Evolutionary conservation across 2,329 filamentous ascomycete species (phyloP).

Genomic region (Cercospora beticola): DNA sequence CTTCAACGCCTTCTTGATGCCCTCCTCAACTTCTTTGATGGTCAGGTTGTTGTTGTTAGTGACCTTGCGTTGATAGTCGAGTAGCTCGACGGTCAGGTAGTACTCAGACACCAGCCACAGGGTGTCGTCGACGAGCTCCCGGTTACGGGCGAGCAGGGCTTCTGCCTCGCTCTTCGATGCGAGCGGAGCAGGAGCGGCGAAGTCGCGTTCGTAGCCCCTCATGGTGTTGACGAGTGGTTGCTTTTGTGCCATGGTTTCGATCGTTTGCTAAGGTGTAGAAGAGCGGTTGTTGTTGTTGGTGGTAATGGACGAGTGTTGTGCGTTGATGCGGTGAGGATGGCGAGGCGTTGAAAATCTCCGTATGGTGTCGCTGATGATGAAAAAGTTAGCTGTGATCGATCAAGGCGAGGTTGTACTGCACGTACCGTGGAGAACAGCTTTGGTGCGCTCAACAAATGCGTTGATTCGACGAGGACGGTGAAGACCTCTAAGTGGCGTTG

Average conservation of each 20-base stretch:
- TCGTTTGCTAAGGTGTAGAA: neutral
- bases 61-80: neutral
- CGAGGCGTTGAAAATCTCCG: neutral
- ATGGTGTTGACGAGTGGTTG: neutral
- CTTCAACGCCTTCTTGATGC: neutral
- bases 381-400: neutral
- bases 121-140: neutral
- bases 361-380: neutral
- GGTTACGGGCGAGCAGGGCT: neutral
- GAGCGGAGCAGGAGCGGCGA: neutral
- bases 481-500: neutral
- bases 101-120: constrained; percentile 1
- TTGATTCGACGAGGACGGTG: neutral
- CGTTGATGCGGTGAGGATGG: neutral
- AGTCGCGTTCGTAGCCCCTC: neutral
- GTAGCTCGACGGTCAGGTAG: neutral
- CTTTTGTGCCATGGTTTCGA: neutral
- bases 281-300: neutral
- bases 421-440: neutral
- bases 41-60: neutral
- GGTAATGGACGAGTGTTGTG: neutral
- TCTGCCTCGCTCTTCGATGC: neutral
- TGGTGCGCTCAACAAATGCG: neutral
- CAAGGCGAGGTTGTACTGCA: neutral
- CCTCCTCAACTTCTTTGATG: neutral